Conservation (phyloP, 192 early-diverging fungal genomes). For the Coemansia aciculifera region DNA sequence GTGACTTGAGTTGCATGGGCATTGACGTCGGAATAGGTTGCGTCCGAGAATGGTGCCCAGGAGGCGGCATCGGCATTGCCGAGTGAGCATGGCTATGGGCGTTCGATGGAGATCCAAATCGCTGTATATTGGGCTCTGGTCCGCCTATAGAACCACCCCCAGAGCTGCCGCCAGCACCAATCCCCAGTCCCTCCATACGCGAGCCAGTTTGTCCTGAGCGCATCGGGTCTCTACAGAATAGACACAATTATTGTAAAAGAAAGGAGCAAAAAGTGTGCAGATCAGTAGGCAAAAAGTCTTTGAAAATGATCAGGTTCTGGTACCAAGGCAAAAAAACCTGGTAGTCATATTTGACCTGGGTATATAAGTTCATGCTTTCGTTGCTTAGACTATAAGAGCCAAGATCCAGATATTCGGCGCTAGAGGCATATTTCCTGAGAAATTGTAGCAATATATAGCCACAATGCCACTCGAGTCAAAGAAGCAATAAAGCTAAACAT, state of each 20-base stretch:
- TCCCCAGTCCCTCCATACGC: constrained; percentile 15
- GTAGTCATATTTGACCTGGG: not conserved
- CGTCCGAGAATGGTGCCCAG: constrained; percentile 16
- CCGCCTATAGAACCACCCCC: not conserved
- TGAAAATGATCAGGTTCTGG: not conserved
- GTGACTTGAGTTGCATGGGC: constrained; percentile 19
- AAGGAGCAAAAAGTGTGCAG: not conserved
- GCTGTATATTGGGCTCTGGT: constrained; percentile 10
- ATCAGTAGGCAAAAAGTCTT: not conserved
- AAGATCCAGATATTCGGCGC: not conserved
- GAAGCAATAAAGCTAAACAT: not conserved
- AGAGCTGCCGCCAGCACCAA: constrained; percentile 7
- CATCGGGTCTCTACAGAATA: constrained; percentile 24
- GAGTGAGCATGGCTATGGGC: constrained; percentile 16
- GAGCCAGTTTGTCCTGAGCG: constrained; percentile 17
- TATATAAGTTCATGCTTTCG: not conserved
- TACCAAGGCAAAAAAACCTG: not conserved
- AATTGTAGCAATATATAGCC: constrained; percentile 13
- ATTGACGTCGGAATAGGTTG: constrained; percentile 4
- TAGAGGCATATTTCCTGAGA: not conserved
- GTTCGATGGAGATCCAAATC: constrained; percentile 18
- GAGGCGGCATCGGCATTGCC: constrained; percentile 36
- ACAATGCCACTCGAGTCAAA: constrained; percentile 10
- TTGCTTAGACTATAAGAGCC: not conserved
- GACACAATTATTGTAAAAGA: not conserved